phyloP scores from a whole-genome alignment of 2,329 filamentous ascomycete genomes.

The Phaeophleospora eucalypticola region DNA sequence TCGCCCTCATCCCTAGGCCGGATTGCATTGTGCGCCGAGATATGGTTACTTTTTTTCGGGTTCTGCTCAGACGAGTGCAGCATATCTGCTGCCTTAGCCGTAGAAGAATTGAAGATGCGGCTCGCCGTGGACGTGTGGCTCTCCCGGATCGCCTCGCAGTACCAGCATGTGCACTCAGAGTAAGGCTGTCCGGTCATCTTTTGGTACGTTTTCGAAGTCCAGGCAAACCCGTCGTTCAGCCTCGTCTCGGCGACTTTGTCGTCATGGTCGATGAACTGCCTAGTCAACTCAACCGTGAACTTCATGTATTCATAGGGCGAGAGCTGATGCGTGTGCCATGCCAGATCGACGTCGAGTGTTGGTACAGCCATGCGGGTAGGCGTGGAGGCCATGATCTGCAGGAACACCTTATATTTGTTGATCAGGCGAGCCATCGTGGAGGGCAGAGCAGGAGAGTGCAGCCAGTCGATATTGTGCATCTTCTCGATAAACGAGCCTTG shows the following conservation, averaged over 20 bases:
- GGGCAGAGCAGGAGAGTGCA: constrained; percentile 63
- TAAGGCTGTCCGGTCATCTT: constrained; percentile 63
- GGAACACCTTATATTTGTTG: constrained; percentile 62
- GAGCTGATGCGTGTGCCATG: constrained; percentile 79
- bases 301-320: constrained; percentile 59
- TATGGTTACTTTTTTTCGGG: constrained; percentile 60
- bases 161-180: constrained; percentile 76
- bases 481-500: constrained; percentile 66
- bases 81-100: constrained; percentile 28
- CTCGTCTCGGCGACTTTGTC: constrained; percentile 72
- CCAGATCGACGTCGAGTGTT: constrained; percentile 70
- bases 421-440: constrained; percentile 63
- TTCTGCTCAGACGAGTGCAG: constrained; percentile 46
- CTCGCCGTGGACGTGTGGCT: constrained; percentile 49
- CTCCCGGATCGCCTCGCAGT: constrained; percentile 68
- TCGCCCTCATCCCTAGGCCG: constrained; percentile 30
- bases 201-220: constrained; percentile 68
- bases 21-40: constrained; percentile 70
- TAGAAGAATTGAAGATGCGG: constrained; percentile 44
- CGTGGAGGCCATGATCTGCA: constrained; percentile 53
- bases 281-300: constrained; percentile 48
- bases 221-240: constrained; percentile 64
- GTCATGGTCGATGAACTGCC: constrained; percentile 71
- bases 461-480: constrained; percentile 74
- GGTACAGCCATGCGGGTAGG: constrained; percentile 56